phyloP scores from a whole-genome alignment of 75 land plant species.

The Cryptomeria japonica region DNA sequence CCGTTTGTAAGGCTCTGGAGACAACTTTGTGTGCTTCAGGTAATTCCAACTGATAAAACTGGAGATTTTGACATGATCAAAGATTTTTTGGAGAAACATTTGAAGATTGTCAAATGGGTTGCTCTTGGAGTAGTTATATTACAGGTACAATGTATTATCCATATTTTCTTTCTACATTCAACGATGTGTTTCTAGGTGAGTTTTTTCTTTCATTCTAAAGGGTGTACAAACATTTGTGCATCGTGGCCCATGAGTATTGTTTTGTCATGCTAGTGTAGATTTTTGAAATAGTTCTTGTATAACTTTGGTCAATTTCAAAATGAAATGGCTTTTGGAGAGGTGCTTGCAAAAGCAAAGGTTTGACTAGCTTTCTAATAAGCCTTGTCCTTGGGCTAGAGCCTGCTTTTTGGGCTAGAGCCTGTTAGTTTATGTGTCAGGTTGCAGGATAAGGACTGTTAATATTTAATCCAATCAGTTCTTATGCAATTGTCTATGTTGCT shows the following conservation, averaged over 20 bases:
- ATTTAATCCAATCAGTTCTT: too few species aligned
- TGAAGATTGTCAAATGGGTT: conserved; percentile 85
- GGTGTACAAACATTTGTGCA: background rate
- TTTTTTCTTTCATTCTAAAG: background rate
- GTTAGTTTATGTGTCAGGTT: background rate
- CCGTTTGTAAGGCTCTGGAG: background rate
- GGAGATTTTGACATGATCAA: conserved; percentile 84
- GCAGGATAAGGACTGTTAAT: background rate
- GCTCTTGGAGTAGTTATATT: conserved; percentile 70
- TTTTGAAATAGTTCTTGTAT: background rate
- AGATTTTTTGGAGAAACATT: conserved; percentile 64
- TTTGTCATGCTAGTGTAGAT: background rate
- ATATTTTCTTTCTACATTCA: background rate
- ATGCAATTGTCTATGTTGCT: too few species aligned
- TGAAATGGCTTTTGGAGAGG: conserved; percentile 1
- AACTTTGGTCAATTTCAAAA: background rate
- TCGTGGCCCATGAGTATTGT: background rate
- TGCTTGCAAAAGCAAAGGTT: background rate
- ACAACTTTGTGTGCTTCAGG: conserved; percentile 36
- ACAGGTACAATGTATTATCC: background rate
- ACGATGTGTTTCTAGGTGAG: background rate
- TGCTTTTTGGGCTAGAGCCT: background rate
- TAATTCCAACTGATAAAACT: conserved; percentile 79
- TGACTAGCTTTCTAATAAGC: too few species aligned
- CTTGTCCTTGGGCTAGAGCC: background rate